Conservation (phyloP, 345 rosid species). For the Luvunga scandens region DNA sequence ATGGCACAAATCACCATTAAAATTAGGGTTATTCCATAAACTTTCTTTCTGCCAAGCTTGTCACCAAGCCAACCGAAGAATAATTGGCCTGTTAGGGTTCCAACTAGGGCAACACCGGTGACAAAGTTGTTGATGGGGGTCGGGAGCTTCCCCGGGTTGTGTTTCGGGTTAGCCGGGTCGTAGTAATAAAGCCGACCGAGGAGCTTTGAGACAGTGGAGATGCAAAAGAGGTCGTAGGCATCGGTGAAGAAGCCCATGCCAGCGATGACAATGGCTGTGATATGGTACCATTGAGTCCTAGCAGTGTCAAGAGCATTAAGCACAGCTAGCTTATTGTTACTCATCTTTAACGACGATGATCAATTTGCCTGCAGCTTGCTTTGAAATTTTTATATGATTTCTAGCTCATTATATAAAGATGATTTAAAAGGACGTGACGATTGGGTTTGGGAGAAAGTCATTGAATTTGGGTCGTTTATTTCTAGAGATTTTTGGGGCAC, state of each 20-base stretch:
- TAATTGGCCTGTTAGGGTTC: conserved; percentile 56
- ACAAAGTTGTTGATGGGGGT: conserved; percentile 35
- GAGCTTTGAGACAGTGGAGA: conserved; percentile 55
- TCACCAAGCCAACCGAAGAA: conserved; percentile 71
- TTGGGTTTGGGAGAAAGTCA: neutral
- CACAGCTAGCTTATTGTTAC: conserved; percentile 31
- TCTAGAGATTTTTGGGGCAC: conserved; percentile 11
- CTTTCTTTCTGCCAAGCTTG: conserved; percentile 60
- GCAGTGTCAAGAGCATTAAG: conserved; percentile 64
- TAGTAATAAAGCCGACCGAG: conserved; percentile 69
- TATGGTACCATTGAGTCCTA: conserved; percentile 58
- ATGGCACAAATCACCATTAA: conserved; percentile 59
- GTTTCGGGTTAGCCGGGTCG: conserved; percentile 15
- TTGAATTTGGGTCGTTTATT: conserved; percentile 11
- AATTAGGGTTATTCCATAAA: conserved; percentile 54
- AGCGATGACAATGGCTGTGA: conserved; percentile 61
- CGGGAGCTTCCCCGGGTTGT: conserved; percentile 42
- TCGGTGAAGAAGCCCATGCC: conserved; percentile 87
- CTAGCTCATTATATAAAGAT: conserved; percentile 2
- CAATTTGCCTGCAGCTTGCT: neutral
- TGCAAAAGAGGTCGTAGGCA: conserved; percentile 75
- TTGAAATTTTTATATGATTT: neutral
- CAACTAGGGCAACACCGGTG: conserved; percentile 55
- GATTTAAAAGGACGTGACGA: neutral
- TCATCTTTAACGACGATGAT: conserved; percentile 8